phyloP scores from a whole-genome alignment of 2,329 filamentous ascomycete species.

The Aspergillus felis region DNA sequence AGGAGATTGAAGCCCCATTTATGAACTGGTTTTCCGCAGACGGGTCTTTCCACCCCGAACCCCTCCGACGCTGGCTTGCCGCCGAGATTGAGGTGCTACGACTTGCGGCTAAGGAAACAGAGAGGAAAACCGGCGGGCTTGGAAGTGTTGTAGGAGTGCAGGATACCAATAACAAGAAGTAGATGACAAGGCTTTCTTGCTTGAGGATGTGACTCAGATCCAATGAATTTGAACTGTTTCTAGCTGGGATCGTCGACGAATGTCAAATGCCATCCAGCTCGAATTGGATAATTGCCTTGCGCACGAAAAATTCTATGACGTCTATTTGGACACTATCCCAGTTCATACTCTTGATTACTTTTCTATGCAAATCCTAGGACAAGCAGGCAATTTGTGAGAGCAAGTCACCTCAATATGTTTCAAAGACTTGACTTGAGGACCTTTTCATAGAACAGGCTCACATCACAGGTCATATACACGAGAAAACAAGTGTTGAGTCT shows the following conservation, averaged over 20 bases:
- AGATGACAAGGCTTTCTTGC: neutral
- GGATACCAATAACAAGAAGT: slow-evolving; percentile 14
- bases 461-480: neutral
- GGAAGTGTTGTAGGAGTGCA: slow-evolving; percentile 17
- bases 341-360: neutral
- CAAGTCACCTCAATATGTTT: neutral
- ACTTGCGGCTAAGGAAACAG: slow-evolving; percentile 42
- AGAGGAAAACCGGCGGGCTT: slow-evolving; percentile 27
- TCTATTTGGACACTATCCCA: neutral
- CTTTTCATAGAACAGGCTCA: neutral
- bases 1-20: slow-evolving; percentile 54
- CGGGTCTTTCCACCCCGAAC: slow-evolving; percentile 57
- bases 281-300: neutral
- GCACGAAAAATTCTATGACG: neutral
- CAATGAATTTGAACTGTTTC: neutral
- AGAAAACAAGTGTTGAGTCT: neutral
- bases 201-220: neutral
- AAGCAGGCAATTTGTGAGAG: neutral
- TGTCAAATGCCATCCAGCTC: no score
- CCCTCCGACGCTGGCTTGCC: slow-evolving; percentile 60
- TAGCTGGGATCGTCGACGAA: neutral
- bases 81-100: slow-evolving; percentile 54
- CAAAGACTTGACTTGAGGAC: neutral
- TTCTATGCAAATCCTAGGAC: neutral
- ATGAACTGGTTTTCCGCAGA: slow-evolving; percentile 58